phyloP scores from a whole-genome alignment of 345 rosid genomes.

The Mallotus nudiflorus region DNA sequence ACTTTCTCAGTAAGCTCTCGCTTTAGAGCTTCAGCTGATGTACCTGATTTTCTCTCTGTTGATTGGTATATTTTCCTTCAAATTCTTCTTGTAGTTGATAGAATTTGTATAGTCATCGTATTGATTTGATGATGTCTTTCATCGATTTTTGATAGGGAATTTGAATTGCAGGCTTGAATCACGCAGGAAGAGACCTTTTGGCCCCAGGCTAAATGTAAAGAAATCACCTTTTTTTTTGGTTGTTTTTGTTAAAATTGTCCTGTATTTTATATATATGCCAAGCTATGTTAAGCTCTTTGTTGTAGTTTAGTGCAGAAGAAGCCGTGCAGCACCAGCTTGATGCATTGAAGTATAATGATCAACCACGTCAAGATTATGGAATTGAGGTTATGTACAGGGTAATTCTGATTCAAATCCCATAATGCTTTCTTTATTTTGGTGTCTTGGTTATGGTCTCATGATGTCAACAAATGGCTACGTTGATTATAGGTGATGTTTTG shows the following conservation, averaged over 20 bases:
- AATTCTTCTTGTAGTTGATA: not conserved
- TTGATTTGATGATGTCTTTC: too few species aligned
- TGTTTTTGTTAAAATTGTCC: too few species aligned
- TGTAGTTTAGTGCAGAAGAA: conserved; percentile 90
- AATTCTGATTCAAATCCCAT: conserved; percentile 7
- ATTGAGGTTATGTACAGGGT: conserved; percentile 94
- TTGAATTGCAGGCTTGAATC: conserved; percentile 86
- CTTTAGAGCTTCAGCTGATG: conserved; percentile 66
- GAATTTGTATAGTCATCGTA: not conserved
- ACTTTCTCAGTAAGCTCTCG: conserved; percentile 34
- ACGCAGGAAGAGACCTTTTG: conserved; percentile 84
- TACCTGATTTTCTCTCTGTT: conserved; percentile 84
- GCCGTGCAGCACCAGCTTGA: conserved; percentile 80
- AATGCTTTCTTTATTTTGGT: not conserved
- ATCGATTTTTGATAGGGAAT: too few species aligned
- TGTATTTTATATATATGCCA: not conserved
- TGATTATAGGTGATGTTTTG: too few species aligned
- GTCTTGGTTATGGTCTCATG: not conserved
- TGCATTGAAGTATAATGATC: conserved; percentile 81
- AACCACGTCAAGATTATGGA: conserved; percentile 85
- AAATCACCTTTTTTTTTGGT: conserved; percentile 3
- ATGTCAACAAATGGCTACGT: too few species aligned
- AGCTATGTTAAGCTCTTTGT: conserved; percentile 22
- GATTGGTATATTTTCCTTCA: conserved; percentile 53
- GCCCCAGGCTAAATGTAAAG: conserved; percentile 78